Base-by-base conservation (phyloP, 2,329 filamentous ascomycete genomes). In the Fusarium sp. region DNA sequence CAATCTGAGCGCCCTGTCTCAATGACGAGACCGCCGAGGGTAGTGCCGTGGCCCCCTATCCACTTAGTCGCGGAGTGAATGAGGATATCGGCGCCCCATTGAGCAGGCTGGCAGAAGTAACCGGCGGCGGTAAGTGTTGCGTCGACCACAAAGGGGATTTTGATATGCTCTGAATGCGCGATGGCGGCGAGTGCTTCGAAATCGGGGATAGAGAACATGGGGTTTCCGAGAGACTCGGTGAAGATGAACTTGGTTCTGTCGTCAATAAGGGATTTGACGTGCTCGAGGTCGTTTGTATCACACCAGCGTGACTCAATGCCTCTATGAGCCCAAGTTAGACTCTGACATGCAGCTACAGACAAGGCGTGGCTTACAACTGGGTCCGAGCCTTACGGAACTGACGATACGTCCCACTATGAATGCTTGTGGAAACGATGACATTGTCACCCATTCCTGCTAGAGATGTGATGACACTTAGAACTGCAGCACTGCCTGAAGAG, bases 61-160 rank as follows among this genome's bases (percentile, higher is more conserved):
- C 94, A 98, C 82, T 98, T 98, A 60, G 94, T 97, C 13, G 94
- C 94, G 38, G 92, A 96, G 85, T 98, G 94, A 24, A 97, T 93
- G 53, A 98, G 91, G 64, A 98, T 97, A 77, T 98, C 94, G 68
- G 93, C 94, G 57, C 94, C 94, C n/a, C n/a, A n/a, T n/a, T n/a
- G n/a, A n/a, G n/a, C n/a, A n/a, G n/a, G n/a, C n/a, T n/a, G n/a
- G n/a, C n/a, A n/a, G n/a, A n/a, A 39, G 20, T 48, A 48, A 1
- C 46, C 46, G 23, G 46, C 46, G 12, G 29, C 46, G 8, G 46
- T 48, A 18, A 48, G 46, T 11, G 46, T 48, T 4, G 46, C 29
- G 8, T 48, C 46, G 2, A 48, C 29, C 18, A 48, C 46, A 8
- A 48, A 20, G 5, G 46, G n/a, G n/a, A n/a, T n/a, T 8, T 48